Evolutionary conservation across 177 flowering plant genomes (phyloP).

Genomic region (Vitis hybrid): DNA sequence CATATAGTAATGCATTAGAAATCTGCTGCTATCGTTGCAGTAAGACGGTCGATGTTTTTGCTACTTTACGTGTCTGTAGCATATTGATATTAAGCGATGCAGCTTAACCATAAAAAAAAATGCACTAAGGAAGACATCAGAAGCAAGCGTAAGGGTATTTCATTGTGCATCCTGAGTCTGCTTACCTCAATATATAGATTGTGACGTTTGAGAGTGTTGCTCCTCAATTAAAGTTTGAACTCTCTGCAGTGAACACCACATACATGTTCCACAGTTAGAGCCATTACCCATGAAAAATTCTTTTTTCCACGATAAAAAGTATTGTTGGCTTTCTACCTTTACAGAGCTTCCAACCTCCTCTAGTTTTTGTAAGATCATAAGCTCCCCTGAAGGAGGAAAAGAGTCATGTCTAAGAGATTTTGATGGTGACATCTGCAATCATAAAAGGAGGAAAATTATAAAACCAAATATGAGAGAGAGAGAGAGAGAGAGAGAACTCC

Average conservation of each 20-base stretch:
- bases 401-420: slow-evolving; percentile 37
- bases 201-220: slow-evolving; percentile 39
- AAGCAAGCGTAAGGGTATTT: not conserved
- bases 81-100: not conserved
- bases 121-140: not conserved
- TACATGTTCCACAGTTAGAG: not conserved
- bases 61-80: not conserved
- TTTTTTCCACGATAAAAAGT: not conserved
- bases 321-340: slow-evolving; percentile 40
- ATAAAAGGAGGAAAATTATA: slow-evolving; percentile 1
- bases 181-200: slow-evolving; percentile 32
- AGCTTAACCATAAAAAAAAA: not conserved
- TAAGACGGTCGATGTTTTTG: not conserved
- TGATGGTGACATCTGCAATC: slow-evolving; percentile 58
- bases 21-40: not conserved
- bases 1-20: not conserved
- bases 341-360: slow-evolving; percentile 77
- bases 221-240: slow-evolving; percentile 54
- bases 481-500: not conserved
- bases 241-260: slow-evolving; percentile 42
- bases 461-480: not conserved
- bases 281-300: too few species aligned
- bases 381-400: slow-evolving; percentile 40
- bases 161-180: not conserved
- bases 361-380: slow-evolving; percentile 53